Evolutionary conservation across 1,284 basidiomycete species (phyloP).

Genomic region (Cystobasidiaceae sp.): DNA sequence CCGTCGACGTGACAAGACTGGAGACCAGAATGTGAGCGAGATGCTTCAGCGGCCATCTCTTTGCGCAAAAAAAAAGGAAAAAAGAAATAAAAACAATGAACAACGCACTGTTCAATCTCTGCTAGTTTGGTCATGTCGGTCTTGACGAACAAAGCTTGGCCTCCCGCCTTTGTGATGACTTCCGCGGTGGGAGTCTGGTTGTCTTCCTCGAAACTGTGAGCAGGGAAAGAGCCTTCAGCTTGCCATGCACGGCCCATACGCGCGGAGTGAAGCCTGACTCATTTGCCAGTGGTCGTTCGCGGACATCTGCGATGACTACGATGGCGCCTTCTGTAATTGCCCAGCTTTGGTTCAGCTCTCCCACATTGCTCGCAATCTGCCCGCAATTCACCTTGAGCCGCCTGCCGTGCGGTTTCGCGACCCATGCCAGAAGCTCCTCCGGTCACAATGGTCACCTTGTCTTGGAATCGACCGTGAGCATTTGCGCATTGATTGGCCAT

Average conservation of each 20-base stretch:
- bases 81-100: not conserved
- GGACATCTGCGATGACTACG: slow-evolving; percentile 12
- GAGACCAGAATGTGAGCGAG: not conserved
- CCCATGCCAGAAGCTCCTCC: slow-evolving; percentile 18
- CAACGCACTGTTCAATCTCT: slow-evolving; percentile 6
- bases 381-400: slow-evolving; percentile 3
- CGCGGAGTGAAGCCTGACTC: not conserved
- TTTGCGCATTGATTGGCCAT: too few species aligned
- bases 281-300: slow-evolving; percentile 1
- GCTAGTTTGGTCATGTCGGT: slow-evolving; percentile 7
- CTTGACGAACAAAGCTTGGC: slow-evolving; percentile 18
- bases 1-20: slow-evolving; percentile 1
- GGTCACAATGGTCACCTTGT: slow-evolving; percentile 19
- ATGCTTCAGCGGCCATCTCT: not conserved
- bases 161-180: not conserved
- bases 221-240: not conserved
- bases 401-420: not conserved
- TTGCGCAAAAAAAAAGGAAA: not conserved
- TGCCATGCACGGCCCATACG: not conserved
- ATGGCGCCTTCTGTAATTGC: slow-evolving; percentile 4
- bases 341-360: not conserved
- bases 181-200: not conserved
- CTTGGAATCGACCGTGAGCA: not conserved
- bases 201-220: slow-evolving; percentile 7
- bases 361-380: too few species aligned